Evolutionary conservation across 176 grass and related monocot species (phyloP).

Genomic region (Musa troglodytarum): DNA sequence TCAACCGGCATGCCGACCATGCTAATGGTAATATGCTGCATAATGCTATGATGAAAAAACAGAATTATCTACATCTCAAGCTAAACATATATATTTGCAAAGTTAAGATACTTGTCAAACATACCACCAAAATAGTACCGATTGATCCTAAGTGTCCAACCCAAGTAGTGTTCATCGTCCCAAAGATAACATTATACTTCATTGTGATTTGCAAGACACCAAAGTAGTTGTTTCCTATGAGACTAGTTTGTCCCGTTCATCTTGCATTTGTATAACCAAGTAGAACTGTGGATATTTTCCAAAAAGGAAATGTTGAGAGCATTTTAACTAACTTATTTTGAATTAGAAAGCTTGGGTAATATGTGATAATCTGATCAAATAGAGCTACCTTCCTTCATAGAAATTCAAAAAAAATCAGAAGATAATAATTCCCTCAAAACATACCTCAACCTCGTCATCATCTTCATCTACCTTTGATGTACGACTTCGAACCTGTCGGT

Average conservation of each 20-base stretch:
- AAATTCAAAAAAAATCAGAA: neutral
- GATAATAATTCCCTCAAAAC: conserved; percentile 1
- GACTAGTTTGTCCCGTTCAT: neutral
- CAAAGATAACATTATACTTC: too few relatives aligned
- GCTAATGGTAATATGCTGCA: too few relatives aligned
- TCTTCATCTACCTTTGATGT: conserved; percentile 41
- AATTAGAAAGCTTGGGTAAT: neutral
- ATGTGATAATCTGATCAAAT: neutral
- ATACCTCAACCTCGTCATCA: conserved; percentile 40
- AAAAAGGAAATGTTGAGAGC: neutral
- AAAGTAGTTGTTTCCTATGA: neutral
- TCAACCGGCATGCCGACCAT: too few relatives aligned
- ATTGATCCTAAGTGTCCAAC: too few relatives aligned
- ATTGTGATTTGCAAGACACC: too few relatives aligned
- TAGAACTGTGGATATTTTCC: neutral
- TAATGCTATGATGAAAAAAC: too few relatives aligned
- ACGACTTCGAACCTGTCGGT: conserved; percentile 33
- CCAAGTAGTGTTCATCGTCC: too few relatives aligned
- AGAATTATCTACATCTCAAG: too few relatives aligned
- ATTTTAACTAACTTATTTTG: neutral
- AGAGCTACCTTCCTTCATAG: neutral
- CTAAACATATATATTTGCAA: too few relatives aligned
- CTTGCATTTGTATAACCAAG: neutral
- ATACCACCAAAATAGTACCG: too few relatives aligned
- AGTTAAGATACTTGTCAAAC: too few relatives aligned